Evolutionary conservation across 1,284 basidiomycete genomes (phyloP).

Genomic region (Fomes fomentarius): DNA sequence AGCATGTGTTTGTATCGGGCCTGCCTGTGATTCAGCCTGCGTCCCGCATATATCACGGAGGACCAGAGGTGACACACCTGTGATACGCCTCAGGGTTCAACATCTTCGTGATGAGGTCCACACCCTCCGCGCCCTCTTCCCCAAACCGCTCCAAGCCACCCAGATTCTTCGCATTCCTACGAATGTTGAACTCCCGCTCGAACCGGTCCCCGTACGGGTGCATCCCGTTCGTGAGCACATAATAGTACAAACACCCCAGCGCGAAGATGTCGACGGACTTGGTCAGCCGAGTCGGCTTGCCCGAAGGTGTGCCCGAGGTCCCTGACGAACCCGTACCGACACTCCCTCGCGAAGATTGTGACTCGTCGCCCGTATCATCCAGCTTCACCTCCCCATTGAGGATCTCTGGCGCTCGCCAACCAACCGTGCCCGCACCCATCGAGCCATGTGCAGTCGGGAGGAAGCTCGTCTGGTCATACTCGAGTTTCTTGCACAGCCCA

Average conservation of each 20-base stretch:
- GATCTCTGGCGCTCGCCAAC: slow-evolving; percentile 95
- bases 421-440: slow-evolving; percentile 89
- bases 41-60: not conserved
- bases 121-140: slow-evolving; percentile 90
- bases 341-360: slow-evolving; percentile 70
- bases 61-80: too few relatives aligned
- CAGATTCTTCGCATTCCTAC: slow-evolving; percentile 77
- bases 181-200: slow-evolving; percentile 90
- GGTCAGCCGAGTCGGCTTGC: slow-evolving; percentile 72
- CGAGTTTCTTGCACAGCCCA: slow-evolving; percentile 90
- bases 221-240: slow-evolving; percentile 83
- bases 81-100: slow-evolving; percentile 72
- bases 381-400: slow-evolving; percentile 89
- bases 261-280: slow-evolving; percentile 96
- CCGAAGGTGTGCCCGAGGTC: slow-evolving; percentile 35
- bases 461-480: slow-evolving; percentile 93
- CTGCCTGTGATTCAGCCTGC: slow-evolving; percentile 42
- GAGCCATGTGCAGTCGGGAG: slow-evolving; percentile 80
- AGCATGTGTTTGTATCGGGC: slow-evolving; percentile 84
- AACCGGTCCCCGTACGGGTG: slow-evolving; percentile 93
- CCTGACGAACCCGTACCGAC: slow-evolving; percentile 30
- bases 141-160: slow-evolving; percentile 77
- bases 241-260: slow-evolving; percentile 91
- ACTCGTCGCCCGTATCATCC: slow-evolving; percentile 72
- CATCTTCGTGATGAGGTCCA: slow-evolving; percentile 78